Evolutionary conservation across 2,329 filamentous ascomycete species (phyloP), one percentile per base, ranked within the genome.

Genomic region (Aspergillus tubingensis): DNA sequence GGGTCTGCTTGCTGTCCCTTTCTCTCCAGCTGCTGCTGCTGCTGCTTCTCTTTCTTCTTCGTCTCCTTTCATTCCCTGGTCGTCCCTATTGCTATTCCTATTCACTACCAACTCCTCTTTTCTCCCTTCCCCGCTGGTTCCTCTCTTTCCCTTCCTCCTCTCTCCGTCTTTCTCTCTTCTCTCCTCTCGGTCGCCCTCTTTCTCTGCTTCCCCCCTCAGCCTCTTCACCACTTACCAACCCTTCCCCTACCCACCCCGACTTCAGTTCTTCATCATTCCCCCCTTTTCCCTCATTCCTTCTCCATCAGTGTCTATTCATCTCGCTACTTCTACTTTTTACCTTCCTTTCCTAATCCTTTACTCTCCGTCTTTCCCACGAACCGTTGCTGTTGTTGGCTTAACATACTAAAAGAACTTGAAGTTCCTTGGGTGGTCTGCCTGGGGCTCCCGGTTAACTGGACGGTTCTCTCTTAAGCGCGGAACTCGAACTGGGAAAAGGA

Each of bases 211-310:
- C 62, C 61, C 62, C 59, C 62, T 67, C 65, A 62, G 62, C 66
- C 58, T 69, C 59, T 66, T 66, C 57, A 62, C 63, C 60, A 52
- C 59, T 32, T 52, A 55, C 62, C 56, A 61, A 61, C 57, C 55
- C 62, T 58, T 62, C 63, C 61, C 51, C 59, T 7, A 25, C 57
- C 58, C 56, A 44, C 59, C 48, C 53, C 62, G 52, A 64, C 62
- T 68, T 69, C 68, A 64, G 64, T 72, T 70, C 67, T 58, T 64
- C 65, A 67, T 65, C 64, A 69, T 68, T 66, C 67, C 41, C n/a
- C 38, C 39, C 39, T 36, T 13, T 17, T 8, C 39, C 63, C 59
- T 60, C 59, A 43, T 52, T 36, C 54, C 47, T 54, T 58, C 27
- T 27, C 48, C 36, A 36, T 52, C 55, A 49, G 15, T 55, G 47